Base-by-base conservation (phyloP, 768 basidiomycete genomes). In the Kwoniella botswanensis region DNA sequence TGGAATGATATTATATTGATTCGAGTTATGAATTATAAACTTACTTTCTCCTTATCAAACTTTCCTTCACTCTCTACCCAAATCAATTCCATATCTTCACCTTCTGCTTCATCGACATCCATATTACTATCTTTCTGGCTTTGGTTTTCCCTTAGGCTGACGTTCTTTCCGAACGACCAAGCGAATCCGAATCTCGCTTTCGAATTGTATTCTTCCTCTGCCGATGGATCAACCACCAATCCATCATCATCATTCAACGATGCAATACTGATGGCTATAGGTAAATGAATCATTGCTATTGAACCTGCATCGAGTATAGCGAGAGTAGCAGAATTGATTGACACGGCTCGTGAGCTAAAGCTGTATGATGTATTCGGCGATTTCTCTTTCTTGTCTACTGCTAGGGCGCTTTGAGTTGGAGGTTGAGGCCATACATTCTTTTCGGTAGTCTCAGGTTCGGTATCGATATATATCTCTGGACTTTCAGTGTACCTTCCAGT, bases 301-400 rank as follows among this genome's bases (percentile, higher is more conserved):
- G 72, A 74, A 0, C 81, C 84, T 1, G 79, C 77, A 59, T 84
- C 82, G 10, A 85, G 65, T 6, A 82, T 65, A 0, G 84, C 76
- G 7, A 85, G 63, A 6, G 82, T 77, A 4, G 81, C 63, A 1
- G 85, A 83, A 62, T 85, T 86, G 57, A 86, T 74, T 3, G 76
- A 56, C 1, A 83, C 78, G 0, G 85, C 83, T 55, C 78, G 62
- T 5, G 74, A 66, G 1, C 80, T 71, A 54, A 75, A 74, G 21
- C 70, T 54, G 43, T 55, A 67, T 4, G 67, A 66, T 57, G 64
- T 67, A 22, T 66, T 22, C 21, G 66, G 67, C 22, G 60, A 65
- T 59, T 50, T 26, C 24, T 63, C 58, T 35, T 26, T 35, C 57
- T 24, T 13, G 24, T 26, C 24, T n/a, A 29, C 35, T n/a, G 35